Base-by-base conservation (phyloP, 345 rosid species). In the Clarkia xantiana region DNA sequence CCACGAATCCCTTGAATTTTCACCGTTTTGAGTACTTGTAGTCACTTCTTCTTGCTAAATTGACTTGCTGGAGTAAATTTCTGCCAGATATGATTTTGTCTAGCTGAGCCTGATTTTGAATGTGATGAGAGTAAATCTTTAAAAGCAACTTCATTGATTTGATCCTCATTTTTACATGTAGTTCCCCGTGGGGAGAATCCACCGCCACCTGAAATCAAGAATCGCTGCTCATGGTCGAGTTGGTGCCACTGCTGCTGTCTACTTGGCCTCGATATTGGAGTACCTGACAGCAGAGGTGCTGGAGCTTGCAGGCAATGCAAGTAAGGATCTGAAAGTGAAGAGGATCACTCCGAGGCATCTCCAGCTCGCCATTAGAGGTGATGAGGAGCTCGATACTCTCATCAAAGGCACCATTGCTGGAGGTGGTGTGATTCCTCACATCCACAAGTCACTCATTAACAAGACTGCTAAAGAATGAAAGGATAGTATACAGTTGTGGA, bases 371-470 rank as follows among this genome's bases (percentile, higher is more conserved):
- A 74, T 74, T 22, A 56, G 79, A 51, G 79, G 78, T 16, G 79
- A 74, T 41, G 79, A 74, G 49, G 79, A 74, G 68, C 79, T 74
- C 0, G 75, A 74, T 53, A 74, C 79, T 15, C 86, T 81, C 58
- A 81, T 81, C 74, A 81, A 78, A 69, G 90, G 90, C 14, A 81
- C 90, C 18, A 78, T 64, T 11, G 73, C 69, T 13, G 73, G 73
- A 45, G 94, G 94, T 2, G 90, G 90, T 52, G 94, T 85, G n/a
- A 85, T 85, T 55, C 94, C 94, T 59, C 94, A 81, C 67, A 85
- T 85, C 60, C 94, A 85, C 78, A 85, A 85, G 68, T 81, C 90
- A 40, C 87, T 81, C n/a, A 71, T 81, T 73, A 85, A 85, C 75
- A 85, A 85, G 56, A 69, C 81, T 60, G 64, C 84, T 65, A 81